These are phyloP conservation scores for Yarrowia porcina DNA, from an alignment of 805 yeast genomes.

Conservation along the genomic window DNA sequence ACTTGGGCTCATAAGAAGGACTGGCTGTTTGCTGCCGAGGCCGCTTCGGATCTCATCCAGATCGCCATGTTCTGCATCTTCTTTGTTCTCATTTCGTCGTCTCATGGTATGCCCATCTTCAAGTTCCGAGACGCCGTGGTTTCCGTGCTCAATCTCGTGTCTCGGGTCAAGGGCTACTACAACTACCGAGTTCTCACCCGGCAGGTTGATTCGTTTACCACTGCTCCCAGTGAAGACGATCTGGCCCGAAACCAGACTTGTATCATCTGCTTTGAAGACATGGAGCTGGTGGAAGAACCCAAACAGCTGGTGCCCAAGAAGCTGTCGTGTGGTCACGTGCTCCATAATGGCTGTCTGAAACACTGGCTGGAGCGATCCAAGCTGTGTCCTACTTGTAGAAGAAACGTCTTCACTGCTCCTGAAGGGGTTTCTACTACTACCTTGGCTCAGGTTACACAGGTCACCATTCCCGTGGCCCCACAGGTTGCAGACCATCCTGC, in stretches of 20 bases:
- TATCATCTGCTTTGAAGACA: constrained; percentile 89
- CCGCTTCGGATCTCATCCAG: constrained; percentile 48
- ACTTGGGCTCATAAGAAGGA: constrained; percentile 70
- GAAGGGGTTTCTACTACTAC: background rate
- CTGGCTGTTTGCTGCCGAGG: constrained; percentile 56
- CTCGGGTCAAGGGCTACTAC: constrained; percentile 35
- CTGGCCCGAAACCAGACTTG: constrained; percentile 62
- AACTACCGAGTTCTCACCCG: constrained; percentile 44
- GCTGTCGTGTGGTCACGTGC: constrained; percentile 78
- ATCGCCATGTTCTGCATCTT: constrained; percentile 47
- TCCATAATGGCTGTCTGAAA: constrained; percentile 85
- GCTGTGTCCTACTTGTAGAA: constrained; percentile 88
- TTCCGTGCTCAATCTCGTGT: constrained; percentile 37
- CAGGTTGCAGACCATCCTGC: constrained; percentile 8
- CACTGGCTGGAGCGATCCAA: constrained; percentile 92
- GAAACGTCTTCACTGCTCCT: constrained; percentile 52
- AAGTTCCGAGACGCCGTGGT: constrained; percentile 50
- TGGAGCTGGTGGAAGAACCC: constrained; percentile 47
- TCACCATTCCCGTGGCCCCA: background rate
- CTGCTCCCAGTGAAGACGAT: constrained; percentile 60
- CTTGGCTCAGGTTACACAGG: background rate
- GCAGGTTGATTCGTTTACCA: constrained; percentile 60
- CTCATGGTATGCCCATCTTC: constrained; percentile 47
- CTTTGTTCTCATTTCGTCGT: constrained; percentile 46
- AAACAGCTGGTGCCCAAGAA: constrained; percentile 64